Evolutionary conservation across 192 early-diverging fungal species (phyloP).

Genomic region (Umbelopsis isabellina): DNA sequence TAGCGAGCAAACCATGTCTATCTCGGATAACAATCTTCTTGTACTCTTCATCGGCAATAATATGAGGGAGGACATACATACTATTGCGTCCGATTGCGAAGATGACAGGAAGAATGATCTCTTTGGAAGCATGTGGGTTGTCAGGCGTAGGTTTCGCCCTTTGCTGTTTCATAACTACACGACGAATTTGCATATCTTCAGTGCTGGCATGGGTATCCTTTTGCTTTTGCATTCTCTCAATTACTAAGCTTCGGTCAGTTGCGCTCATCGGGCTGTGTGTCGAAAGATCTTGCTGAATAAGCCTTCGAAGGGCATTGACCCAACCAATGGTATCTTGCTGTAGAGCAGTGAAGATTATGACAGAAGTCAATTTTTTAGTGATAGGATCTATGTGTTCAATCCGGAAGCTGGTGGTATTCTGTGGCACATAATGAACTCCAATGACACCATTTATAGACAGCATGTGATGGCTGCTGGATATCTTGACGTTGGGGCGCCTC

Average conservation of each 20-base stretch:
- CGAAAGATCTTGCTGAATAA: conserved; percentile 13
- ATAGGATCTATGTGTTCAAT: conserved; percentile 24
- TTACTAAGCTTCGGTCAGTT: conserved; percentile 5
- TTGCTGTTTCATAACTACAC: conserved; percentile 16
- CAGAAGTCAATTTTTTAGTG: background rate
- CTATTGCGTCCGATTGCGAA: conserved; percentile 20
- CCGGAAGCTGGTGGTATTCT: conserved; percentile 1
- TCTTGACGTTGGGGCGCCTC: conserved; percentile 12
- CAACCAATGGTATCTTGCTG: conserved; percentile 15
- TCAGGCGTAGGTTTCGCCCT: background rate
- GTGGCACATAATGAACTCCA: conserved; percentile 20
- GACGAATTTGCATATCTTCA: conserved; percentile 18
- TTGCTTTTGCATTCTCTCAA: conserved; percentile 19
- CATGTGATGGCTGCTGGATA: conserved; percentile 16
- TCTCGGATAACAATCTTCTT: conserved; percentile 23
- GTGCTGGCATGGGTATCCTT: conserved; percentile 1
- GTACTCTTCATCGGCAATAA: conserved; percentile 12
- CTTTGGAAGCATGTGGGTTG: conserved; percentile 13
- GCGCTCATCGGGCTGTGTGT: background rate
- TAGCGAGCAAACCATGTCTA: conserved; percentile 19
- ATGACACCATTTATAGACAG: conserved; percentile 13
- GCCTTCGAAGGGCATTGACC: conserved; percentile 25
- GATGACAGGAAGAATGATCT: conserved; percentile 4
- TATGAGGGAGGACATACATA: conserved; percentile 21
- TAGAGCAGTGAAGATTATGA: conserved; percentile 4